These are phyloP conservation scores for Buxus sempervirens DNA, from an alignment of 164 flowering plant species.

Conservation along the genomic window DNA sequence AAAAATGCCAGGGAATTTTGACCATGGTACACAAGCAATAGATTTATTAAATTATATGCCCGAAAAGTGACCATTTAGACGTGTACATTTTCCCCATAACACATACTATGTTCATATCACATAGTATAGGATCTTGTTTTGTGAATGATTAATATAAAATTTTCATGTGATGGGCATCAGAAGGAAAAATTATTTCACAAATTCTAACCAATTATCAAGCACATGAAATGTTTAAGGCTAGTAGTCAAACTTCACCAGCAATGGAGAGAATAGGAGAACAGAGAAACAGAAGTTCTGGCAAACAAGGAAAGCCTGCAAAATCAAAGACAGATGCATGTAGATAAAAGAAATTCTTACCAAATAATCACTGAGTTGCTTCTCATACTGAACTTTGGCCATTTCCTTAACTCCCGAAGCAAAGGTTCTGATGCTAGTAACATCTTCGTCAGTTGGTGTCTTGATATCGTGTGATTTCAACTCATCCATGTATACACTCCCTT, in stretches of 20 bases:
- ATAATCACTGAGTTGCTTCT: conserved; percentile 44
- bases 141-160: neutral
- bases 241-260: neutral
- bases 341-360: conserved; percentile 39
- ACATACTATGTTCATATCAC: neutral
- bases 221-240: too few species aligned
- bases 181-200: neutral
- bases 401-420: conserved; percentile 81
- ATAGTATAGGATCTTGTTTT: neutral
- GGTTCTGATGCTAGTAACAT: conserved; percentile 65
- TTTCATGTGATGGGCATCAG: neutral
- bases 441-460: conserved; percentile 46
- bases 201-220: neutral
- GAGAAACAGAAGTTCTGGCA: neutral
- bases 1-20: too few species aligned
- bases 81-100: neutral
- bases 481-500: conserved; percentile 20
- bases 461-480: conserved; percentile 20
- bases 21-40: too few species aligned
- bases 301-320: neutral
- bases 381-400: conserved; percentile 65
- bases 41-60: neutral
- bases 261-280: neutral
- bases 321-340: too few species aligned
- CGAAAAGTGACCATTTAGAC: neutral